phyloP scores from a whole-genome alignment of 2,329 filamentous ascomycete species.

The Talaromyces sp. region DNA sequence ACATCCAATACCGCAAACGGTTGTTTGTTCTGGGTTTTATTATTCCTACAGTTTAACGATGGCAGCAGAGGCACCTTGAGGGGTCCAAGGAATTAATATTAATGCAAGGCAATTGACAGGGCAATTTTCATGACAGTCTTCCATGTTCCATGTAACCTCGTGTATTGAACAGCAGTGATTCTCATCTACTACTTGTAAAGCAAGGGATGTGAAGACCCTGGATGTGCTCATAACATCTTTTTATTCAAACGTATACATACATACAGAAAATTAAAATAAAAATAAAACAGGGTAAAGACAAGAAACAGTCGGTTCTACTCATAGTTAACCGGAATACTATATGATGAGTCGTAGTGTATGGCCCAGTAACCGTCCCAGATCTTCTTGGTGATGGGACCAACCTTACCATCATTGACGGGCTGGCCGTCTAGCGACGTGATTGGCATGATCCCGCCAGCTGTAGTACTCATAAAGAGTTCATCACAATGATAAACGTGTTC shows the following conservation, averaged over 20 bases:
- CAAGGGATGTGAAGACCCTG: background rate
- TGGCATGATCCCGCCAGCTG: conserved; percentile 52
- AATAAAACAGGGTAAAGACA: background rate
- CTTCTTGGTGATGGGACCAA: conserved; percentile 43
- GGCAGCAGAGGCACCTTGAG: background rate
- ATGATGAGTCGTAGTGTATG: conserved; percentile 40
- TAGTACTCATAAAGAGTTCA: conserved; percentile 52
- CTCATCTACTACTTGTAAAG: background rate
- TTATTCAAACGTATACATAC: background rate
- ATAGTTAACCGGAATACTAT: conserved; percentile 25
- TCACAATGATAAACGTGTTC: conserved; percentile 36
- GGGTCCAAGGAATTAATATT: background rate
- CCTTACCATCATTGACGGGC: conserved; percentile 37
- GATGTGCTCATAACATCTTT: background rate
- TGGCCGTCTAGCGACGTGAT: conserved; percentile 45
- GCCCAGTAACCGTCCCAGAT: conserved; percentile 52
- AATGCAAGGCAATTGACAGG: background rate
- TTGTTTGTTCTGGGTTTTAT: background rate
- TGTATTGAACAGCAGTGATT: background rate
- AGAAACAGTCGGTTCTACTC: background rate
- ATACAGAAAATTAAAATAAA: background rate
- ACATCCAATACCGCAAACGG: background rate
- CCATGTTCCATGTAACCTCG: background rate
- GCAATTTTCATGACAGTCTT: background rate
- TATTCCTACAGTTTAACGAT: background rate